phyloP scores from a whole-genome alignment of 805 yeast genomes.

The Kazachstania africana region DNA sequence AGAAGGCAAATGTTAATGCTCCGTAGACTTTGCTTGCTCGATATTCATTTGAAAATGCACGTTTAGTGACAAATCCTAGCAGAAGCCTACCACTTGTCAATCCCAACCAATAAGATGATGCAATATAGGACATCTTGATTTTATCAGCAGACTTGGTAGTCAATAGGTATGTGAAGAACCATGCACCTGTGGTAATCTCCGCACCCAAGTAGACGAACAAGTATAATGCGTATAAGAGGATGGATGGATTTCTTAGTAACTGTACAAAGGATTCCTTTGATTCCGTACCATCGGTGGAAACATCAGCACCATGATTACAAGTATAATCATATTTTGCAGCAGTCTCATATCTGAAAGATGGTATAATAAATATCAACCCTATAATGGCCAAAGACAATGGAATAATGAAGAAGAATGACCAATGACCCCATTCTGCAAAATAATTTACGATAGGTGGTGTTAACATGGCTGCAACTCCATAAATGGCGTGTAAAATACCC shows the following conservation, averaged over 20 bases:
- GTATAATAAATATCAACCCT: constrained; percentile 20
- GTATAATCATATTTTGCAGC: constrained; percentile 26
- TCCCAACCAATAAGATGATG: too few relatives aligned
- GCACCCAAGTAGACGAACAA: constrained; percentile 57
- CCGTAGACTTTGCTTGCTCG: too few relatives aligned
- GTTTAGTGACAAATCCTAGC: too few relatives aligned
- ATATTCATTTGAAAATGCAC: too few relatives aligned
- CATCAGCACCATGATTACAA: constrained; percentile 6
- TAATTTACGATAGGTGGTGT: too few relatives aligned
- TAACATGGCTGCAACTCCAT: too few relatives aligned
- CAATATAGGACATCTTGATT: too few relatives aligned
- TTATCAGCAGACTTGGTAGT: too few relatives aligned
- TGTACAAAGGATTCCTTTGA: constrained; percentile 4
- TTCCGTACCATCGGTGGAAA: constrained; percentile 4
- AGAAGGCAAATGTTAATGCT: too few relatives aligned
- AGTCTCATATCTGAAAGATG: constrained; percentile 37
- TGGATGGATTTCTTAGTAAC: constrained; percentile 22
- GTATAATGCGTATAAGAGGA: constrained; percentile 40
- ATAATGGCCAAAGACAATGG: constrained; percentile 31
- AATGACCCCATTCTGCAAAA: constrained; percentile 20
- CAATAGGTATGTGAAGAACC: too few relatives aligned
- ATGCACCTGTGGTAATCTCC: constrained; percentile 59
- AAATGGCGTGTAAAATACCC: too few relatives aligned
- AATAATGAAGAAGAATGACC: constrained; percentile 20
- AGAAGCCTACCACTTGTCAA: too few relatives aligned